Base-by-base conservation (phyloP, 192 early-diverging fungal genomes). In the Pilobolus umbonatus region DNA sequence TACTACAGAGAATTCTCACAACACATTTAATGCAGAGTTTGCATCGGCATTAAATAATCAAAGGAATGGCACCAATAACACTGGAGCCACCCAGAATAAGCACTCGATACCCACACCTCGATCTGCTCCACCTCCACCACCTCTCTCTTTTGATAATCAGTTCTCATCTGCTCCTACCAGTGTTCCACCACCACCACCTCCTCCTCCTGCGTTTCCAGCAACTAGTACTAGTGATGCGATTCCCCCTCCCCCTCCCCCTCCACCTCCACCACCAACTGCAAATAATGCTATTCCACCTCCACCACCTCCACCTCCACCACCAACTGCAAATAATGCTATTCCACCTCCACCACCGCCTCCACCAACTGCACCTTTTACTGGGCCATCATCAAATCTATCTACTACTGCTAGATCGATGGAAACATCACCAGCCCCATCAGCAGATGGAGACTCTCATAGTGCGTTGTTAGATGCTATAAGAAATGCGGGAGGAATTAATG, bases 391-490 rank as follows among this genome's bases (percentile, higher is more conserved):
- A 35, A 30, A 46, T 4, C 49, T 49, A 34, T 36, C 62, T 6
- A 26, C 55, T 21, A 30, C 57, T 28, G 36, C 54, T 21, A 30
- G 21, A 1, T 28, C 28, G 22, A 10, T n/a, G 3, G 12, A 12
- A 12, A 1, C 50, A 5, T 14, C 64, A 34, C 29, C 48, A 17
- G n/a, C 36, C 21, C 2, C 24, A 14, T 28, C 42, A 6, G 49
- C 60, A n/a, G 17, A 49, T 35, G 32, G 36, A 12, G 40, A 38
- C 55, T 64, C 49, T 31, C 64, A 75, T 30, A 34, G 45, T 31
- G 75, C 72, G 52, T 60, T 82, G 28, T 35, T 82, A 46, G 73
- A 70, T 34, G 72, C 72, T 32, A 82, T 82, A 49, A 67, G 77
- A 45, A 58, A 60, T 17, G 67, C 73, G 9, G 80, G 80, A 22